Conservation (phyloP, 2,329 filamentous ascomycete species). For the Paraphoma sp. region DNA sequence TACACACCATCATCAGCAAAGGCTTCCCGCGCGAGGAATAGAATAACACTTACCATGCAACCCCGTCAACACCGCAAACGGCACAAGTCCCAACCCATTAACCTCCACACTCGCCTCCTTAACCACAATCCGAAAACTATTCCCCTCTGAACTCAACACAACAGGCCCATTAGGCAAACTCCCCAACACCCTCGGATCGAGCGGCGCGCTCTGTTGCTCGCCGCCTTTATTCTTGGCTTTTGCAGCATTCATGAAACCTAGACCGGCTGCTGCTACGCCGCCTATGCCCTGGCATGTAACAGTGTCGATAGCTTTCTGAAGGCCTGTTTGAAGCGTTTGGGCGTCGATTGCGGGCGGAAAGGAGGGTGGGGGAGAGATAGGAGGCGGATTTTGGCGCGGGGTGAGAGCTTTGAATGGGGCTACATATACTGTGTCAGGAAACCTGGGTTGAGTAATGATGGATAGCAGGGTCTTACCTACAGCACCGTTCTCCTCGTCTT, state of each 20-base stretch:
- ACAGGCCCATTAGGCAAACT: conserved; percentile 31
- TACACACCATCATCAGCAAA: neutral
- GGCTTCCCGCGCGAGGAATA: no score
- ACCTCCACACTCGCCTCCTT: conserved; percentile 22
- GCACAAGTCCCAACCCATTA: conserved; percentile 24
- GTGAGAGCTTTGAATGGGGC: neutral
- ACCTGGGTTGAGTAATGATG: neutral
- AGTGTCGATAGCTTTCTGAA: conserved; percentile 23
- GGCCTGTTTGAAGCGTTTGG: conserved; percentile 21
- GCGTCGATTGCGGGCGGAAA: conserved; percentile 27
- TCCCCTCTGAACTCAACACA: conserved; percentile 30
- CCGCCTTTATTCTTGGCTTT: conserved; percentile 14
- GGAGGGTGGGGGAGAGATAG: neutral
- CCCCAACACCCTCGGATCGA: conserved; percentile 23
- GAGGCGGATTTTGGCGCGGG: neutral
- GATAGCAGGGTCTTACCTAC: neutral
- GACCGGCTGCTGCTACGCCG: conserved; percentile 25
- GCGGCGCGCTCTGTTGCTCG: neutral
- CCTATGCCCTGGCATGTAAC: conserved; percentile 37
- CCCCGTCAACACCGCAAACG: conserved; percentile 27
- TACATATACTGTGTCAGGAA: neutral
- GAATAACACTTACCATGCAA: conserved; percentile 29
- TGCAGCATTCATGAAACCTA: conserved; percentile 22
- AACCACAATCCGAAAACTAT: conserved; percentile 29
- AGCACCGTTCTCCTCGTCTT: neutral